These are phyloP conservation scores for Tuber borchii DNA, from an alignment of 495 filamentous ascomycete genomes.

Conservation along the genomic window DNA sequence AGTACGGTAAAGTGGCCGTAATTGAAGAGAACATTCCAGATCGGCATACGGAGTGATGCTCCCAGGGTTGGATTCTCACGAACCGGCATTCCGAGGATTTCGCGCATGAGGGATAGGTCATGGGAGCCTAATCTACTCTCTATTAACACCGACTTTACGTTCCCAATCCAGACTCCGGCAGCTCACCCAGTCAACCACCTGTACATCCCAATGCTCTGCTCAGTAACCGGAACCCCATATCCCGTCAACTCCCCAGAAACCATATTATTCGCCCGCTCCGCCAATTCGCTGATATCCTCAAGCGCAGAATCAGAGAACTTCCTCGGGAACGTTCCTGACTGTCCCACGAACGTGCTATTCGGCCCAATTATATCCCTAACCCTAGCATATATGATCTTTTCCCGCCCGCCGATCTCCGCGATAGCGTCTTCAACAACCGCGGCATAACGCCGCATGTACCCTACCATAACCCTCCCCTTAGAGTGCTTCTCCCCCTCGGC, in stretches of 20 bases:
- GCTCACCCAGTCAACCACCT: not conserved
- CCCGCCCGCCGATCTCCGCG: conserved; percentile 45
- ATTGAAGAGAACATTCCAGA: conserved; percentile 50
- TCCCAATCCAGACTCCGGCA: not conserved
- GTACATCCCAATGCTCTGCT: not conserved
- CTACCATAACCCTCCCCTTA: conserved; percentile 50
- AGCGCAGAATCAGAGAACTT: conserved; percentile 42
- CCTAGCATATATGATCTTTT: conserved; percentile 51
- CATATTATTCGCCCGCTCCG: conserved; percentile 17
- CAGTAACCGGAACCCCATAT: not conserved
- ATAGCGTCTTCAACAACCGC: conserved; percentile 49
- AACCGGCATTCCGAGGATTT: conserved; percentile 48
- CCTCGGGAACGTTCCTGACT: conserved; percentile 48
- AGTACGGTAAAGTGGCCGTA: conserved; percentile 48
- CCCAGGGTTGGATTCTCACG: conserved; percentile 44
- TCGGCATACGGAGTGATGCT: conserved; percentile 46
- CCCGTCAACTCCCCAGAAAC: not conserved
- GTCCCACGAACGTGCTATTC: conserved; percentile 47
- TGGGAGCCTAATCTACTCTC: conserved; percentile 49
- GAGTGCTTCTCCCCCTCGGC: conserved; percentile 42
- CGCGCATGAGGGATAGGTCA: conserved; percentile 54
- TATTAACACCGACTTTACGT: not conserved
- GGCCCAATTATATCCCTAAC: conserved; percentile 53
- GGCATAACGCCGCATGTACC: conserved; percentile 53
- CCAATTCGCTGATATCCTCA: conserved; percentile 32